Percentiles rank a stretch among this genome's conserved stretches.
Evolutionary conservation across 768 basidiomycete species (phyloP).

Genomic region (Leucocoprinus sp.): DNA sequence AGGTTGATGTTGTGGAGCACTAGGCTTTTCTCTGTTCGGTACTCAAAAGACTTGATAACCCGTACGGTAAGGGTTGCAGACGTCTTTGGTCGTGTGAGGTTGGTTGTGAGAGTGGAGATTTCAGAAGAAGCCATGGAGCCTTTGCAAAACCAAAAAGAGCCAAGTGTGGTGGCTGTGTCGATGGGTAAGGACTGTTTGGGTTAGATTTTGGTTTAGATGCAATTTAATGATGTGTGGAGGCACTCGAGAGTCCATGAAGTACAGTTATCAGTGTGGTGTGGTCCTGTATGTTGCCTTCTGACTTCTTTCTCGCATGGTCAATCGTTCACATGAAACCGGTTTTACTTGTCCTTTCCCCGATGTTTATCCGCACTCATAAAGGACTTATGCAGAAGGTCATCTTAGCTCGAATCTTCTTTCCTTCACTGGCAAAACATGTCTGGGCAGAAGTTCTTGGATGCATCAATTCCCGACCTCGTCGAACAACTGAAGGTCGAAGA

Average conservation of each 20-base stretch:
- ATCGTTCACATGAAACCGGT: no score
- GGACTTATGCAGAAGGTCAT: neutral
- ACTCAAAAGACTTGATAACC: conserved; percentile 92
- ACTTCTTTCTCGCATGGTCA: no score
- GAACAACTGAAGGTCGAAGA: conserved; percentile 49
- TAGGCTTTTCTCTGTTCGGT: conserved; percentile 80
- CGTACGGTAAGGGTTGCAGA: conserved; percentile 84
- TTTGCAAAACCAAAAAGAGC: neutral
- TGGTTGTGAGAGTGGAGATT: conserved; percentile 41
- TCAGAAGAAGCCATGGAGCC: conserved; percentile 8
- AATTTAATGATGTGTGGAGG: no score
- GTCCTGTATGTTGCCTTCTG: no score
- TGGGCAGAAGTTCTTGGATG: conserved; percentile 41
- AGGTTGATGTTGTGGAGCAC: conserved; percentile 80
- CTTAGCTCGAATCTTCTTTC: neutral
- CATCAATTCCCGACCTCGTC: conserved; percentile 44
- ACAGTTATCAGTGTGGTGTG: no score
- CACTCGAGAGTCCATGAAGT: no score
- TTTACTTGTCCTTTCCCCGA: conserved; percentile 1
- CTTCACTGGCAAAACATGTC: conserved; percentile 13
- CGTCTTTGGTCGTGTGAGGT: conserved; percentile 56
- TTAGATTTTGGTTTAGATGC: no score
- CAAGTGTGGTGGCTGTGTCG: no score
- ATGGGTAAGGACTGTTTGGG: no score
- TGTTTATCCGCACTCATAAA: neutral